Percentiles rank a stretch among this genome's conserved stretches.
Evolutionary conservation across 164 flowering plant genomes (phyloP).

Genomic region (Macadamia tetraphylla): DNA sequence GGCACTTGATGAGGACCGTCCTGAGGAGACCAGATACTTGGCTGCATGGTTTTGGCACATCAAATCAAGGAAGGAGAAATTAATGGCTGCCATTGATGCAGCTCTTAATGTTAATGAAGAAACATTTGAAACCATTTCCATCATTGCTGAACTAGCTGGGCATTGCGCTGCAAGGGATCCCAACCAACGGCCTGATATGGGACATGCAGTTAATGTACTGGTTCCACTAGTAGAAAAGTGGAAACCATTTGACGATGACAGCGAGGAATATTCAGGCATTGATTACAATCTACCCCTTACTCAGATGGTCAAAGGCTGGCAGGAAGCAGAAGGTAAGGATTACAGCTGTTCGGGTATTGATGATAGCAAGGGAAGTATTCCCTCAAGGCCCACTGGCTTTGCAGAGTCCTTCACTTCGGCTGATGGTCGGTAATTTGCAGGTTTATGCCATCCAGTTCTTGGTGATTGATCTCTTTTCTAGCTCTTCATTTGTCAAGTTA

Average conservation of each 20-base stretch:
- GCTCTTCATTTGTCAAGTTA: background rate
- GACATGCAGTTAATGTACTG: constrained; percentile 71
- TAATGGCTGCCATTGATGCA: constrained; percentile 54
- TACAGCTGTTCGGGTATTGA: constrained; percentile 25
- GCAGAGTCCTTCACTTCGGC: constrained; percentile 64
- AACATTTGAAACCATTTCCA: constrained; percentile 44
- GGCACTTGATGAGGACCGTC: constrained; percentile 67
- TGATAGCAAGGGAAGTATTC: constrained; percentile 73
- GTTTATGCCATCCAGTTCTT: background rate
- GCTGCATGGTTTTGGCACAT: constrained; percentile 69
- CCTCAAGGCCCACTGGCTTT: constrained; percentile 61
- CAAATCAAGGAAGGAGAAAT: constrained; percentile 48
- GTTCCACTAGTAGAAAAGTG: constrained; percentile 61
- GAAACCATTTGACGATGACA: constrained; percentile 52
- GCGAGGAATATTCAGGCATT: constrained; percentile 46
- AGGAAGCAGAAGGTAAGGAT: constrained; percentile 48
- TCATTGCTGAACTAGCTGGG: constrained; percentile 70
- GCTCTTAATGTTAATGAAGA: constrained; percentile 48
- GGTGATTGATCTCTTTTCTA: background rate
- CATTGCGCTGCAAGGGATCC: constrained; percentile 88
- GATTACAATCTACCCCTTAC: constrained; percentile 53
- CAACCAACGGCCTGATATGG: constrained; percentile 73
- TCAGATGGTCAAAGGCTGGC: constrained; percentile 68
- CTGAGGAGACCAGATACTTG: constrained; percentile 71
- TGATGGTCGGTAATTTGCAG: constrained; percentile 42